These are phyloP conservation scores for Cordyceps sp. DNA, from an alignment of 2,329 filamentous ascomycete species.

Conservation along the genomic window DNA sequence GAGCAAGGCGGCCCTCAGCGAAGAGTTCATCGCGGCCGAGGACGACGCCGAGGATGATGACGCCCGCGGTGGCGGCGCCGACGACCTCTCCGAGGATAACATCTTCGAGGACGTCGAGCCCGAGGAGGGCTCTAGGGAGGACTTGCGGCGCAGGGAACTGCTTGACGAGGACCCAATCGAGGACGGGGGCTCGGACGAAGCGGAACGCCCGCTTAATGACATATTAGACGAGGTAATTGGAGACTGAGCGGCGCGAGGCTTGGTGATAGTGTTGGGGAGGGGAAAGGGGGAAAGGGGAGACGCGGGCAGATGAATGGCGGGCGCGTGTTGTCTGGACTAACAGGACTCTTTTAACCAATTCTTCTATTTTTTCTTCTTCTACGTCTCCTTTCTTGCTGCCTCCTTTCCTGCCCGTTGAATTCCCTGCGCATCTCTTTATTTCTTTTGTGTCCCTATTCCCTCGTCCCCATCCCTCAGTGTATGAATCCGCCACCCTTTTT, in stretches of 20 bases:
- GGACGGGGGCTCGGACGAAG: slow-evolving; percentile 17
- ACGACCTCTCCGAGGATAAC: slow-evolving; percentile 21
- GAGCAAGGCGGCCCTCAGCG: slow-evolving; percentile 19
- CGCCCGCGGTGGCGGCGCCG: slow-evolving; percentile 6
- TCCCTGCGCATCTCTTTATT: too few species aligned
- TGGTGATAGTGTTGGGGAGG: too few species aligned
- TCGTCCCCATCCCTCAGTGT: too few species aligned
- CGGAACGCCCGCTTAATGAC: slow-evolving; percentile 12
- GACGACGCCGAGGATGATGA: slow-evolving; percentile 24
- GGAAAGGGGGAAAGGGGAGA: neutral
- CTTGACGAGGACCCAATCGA: slow-evolving; percentile 28
- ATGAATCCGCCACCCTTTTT: too few species aligned
- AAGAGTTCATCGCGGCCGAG: slow-evolving; percentile 24
- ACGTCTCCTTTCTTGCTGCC: too few species aligned
- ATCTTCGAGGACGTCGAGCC: slow-evolving; percentile 31
- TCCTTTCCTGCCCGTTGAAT: too few species aligned
- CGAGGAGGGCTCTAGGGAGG: slow-evolving; percentile 42
- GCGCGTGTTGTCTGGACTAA: too few species aligned
- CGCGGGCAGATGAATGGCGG: too few species aligned
- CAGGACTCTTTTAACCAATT: too few species aligned
- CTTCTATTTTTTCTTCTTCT: too few species aligned
- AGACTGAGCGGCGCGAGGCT: slow-evolving; percentile 15
- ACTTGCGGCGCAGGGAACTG: slow-evolving; percentile 36
- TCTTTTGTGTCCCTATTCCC: too few species aligned
- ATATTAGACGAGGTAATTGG: slow-evolving; percentile 28